Conservation (phyloP, 441 rosid species). For the Populus hybrid region DNA sequence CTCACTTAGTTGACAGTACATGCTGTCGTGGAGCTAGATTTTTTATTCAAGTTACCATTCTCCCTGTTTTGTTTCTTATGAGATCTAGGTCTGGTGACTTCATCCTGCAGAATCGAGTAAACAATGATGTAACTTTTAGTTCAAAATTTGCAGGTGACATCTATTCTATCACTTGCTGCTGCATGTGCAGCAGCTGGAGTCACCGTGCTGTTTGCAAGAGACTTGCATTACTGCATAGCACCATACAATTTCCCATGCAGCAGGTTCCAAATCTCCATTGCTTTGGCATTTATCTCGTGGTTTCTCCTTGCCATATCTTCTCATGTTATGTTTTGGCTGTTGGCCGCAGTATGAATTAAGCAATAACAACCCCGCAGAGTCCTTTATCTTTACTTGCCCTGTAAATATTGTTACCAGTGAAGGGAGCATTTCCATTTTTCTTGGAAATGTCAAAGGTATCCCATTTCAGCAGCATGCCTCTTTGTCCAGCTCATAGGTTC, state of each 20-base stretch:
- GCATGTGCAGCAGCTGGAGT: conserved; percentile 94
- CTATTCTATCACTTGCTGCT: conserved; percentile 88
- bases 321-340: conserved; percentile 88
- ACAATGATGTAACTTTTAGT: neutral
- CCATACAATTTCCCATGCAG: conserved; percentile 39
- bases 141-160: conserved; percentile 58
- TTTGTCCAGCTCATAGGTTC: neutral
- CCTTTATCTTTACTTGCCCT: neutral
- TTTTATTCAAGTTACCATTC: neutral
- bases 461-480: neutral
- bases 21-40: neutral
- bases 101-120: neutral
- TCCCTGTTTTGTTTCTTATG: neutral
- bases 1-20: neutral
- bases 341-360: conserved; percentile 45
- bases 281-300: conserved; percentile 78
- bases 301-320: conserved; percentile 71
- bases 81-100: neutral
- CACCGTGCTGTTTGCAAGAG: conserved; percentile 65
- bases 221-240: conserved; percentile 54
- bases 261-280: conserved; percentile 63
- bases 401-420: conserved; percentile 17
- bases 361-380: neutral
- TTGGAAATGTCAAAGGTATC: conserved; percentile 2
- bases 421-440: conserved; percentile 7